phyloP scores from a whole-genome alignment of 805 yeast species.

The Hanseniaspora valbyensis region DNA sequence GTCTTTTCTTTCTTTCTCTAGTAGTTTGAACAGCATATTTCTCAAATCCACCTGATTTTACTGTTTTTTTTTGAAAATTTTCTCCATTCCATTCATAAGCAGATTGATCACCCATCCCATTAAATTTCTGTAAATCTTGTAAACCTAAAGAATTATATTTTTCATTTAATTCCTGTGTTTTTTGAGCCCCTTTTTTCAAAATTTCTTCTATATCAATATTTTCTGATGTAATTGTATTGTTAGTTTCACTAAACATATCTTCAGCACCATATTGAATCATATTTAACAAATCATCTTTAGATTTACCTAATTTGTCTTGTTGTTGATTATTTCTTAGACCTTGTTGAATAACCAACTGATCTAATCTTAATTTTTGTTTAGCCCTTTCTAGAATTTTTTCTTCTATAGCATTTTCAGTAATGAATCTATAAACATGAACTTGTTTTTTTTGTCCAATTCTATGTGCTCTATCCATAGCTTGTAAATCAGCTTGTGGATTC shows the following conservation, averaged over 20 bases:
- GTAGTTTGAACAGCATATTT: constrained; percentile 43
- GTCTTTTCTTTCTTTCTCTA: constrained; percentile 44
- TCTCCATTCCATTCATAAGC: constrained; percentile 98
- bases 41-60: constrained; percentile 23
- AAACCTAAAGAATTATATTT: constrained; percentile 78
- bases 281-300: constrained; percentile 74
- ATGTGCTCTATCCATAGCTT: constrained; percentile 97
- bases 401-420: constrained; percentile 91
- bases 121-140: constrained; percentile 86
- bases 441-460: constrained; percentile 96
- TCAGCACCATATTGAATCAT: constrained; percentile 98
- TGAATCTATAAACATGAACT: constrained; percentile 82
- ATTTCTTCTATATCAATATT: constrained; percentile 74
- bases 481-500: constrained; percentile 97
- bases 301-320: constrained; percentile 36
- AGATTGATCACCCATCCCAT: constrained; percentile 57
- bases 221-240: neutral
- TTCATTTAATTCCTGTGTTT: constrained; percentile 66
- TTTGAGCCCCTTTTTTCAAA: constrained; percentile 66
- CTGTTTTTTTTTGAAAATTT: constrained; percentile 34
- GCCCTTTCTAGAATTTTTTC: constrained; percentile 94
- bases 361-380: constrained; percentile 82
- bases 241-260: constrained; percentile 43
- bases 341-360: constrained; percentile 91
- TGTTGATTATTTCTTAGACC: constrained; percentile 28